Base-by-base conservation (phyloP, 305 asterid species). In the Galium porrigens region DNA sequence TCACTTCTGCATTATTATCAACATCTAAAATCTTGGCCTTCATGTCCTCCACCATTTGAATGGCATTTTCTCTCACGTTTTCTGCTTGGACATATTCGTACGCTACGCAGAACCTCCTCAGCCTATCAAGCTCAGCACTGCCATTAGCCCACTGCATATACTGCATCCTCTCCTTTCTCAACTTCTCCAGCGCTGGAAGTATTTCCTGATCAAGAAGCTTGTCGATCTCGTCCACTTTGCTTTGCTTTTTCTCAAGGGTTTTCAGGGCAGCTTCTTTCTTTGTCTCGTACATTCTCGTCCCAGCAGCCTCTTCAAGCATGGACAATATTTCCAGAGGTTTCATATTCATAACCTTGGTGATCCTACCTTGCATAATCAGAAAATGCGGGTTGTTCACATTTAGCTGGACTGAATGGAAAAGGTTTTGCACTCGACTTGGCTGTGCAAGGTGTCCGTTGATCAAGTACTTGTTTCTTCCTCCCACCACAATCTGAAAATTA, bases 271-370 rank as follows among this genome's bases (percentile, higher is more conserved):
- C 90, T 77, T 89, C 98, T 77, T 92, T 92, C 85, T 92, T 92
- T 18, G 89, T 92, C 68, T 92, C 99, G 15, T 89, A 92, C 99
- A 92, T 92, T 83, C 99, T 87, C n/a, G 99, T 92, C 66, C 99
- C 99, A 34, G 99, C 95, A 72, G 98, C 98, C 81, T 91, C 98
- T 78, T 91, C 98, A 15, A 91, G 98, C 96, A 91, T 91, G 68
- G 99, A 92, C 79, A 92, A 77, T 55, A 84, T 89, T 76, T 92
- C 99, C 32, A 88, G 99, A 62, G 99, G 99, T 79, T 89, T 92
- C 99, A 92, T 92, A 72, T 92, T 92, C 78, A 92, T 74, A 72
- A 92, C 99, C 72, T 92, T 92, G 61, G 99, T 92, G 41, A 92
- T 92, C 27, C 98, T 94, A 69, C 96, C 96, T 92, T 92, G 98